Percentiles rank a stretch among this genome's conserved stretches.
Evolutionary conservation across 2,329 filamentous ascomycete genomes (phyloP).

Genomic region (Arthroderma uncinatum): DNA sequence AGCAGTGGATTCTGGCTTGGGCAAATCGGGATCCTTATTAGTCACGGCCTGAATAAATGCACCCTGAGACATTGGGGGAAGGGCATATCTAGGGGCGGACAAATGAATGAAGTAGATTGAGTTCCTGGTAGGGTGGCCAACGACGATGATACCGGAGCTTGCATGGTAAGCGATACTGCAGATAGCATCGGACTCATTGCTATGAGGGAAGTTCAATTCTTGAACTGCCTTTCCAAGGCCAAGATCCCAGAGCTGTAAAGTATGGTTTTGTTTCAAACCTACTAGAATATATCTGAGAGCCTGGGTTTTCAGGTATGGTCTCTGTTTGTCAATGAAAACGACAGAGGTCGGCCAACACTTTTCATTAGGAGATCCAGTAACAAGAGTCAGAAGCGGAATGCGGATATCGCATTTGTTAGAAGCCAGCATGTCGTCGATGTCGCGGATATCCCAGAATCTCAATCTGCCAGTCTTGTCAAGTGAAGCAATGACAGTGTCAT

Average conservation of each 20-base stretch:
- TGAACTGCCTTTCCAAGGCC: conserved; percentile 90
- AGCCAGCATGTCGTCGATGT: conserved; percentile 48
- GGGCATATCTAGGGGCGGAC: conserved; percentile 83
- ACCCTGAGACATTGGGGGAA: conserved; percentile 71
- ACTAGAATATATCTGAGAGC: conserved; percentile 92
- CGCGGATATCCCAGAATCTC: conserved; percentile 95
- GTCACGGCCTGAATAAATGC: conserved; percentile 72
- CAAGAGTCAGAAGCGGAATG: conserved; percentile 73
- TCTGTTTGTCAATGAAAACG: conserved; percentile 88
- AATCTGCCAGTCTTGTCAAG: conserved; percentile 93
- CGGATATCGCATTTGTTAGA: conserved; percentile 57
- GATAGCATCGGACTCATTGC: conserved; percentile 93
- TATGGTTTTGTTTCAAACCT: conserved; percentile 98
- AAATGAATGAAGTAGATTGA: conserved; percentile 95
- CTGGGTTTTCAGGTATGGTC: conserved; percentile 79
- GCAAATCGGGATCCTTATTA: conserved; percentile 58
- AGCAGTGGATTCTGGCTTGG: conserved; percentile 83
- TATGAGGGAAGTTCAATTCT: conserved; percentile 90
- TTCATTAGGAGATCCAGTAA: conserved; percentile 74
- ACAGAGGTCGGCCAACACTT: conserved; percentile 97
- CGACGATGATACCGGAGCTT: conserved; percentile 79
- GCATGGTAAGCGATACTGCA: conserved; percentile 95
- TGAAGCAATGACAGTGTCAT: conserved; percentile 87
- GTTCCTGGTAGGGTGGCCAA: conserved; percentile 93
- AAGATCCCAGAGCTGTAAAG: conserved; percentile 95